Conservation (phyloP, 208 protist genomes). For the Phytomonas francai region DNA sequence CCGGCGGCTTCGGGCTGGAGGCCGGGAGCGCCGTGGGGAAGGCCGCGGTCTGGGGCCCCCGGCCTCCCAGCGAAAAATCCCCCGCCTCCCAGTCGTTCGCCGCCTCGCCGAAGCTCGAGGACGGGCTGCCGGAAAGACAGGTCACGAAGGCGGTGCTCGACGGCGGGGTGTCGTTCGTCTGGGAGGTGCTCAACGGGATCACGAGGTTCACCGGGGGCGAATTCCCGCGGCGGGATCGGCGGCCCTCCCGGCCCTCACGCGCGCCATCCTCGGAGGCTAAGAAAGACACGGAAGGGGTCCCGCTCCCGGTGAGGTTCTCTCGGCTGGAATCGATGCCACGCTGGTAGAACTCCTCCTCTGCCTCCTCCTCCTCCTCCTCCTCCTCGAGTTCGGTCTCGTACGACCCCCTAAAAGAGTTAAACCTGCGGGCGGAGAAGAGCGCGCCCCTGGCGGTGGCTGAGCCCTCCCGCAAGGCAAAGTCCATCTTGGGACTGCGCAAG, state of each 20-base stretch:
- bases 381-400: neutral
- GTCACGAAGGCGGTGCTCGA: neutral
- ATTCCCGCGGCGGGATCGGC: neutral
- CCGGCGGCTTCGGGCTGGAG: neutral
- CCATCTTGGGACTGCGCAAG: neutral
- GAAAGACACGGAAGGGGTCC: neutral
- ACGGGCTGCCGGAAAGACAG: neutral
- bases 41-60: neutral
- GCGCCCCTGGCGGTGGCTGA: neutral
- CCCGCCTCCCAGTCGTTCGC: neutral
- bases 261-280: neutral
- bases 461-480: neutral
- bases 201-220: neutral
- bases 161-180: neutral
- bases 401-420: neutral
- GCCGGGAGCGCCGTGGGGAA: neutral
- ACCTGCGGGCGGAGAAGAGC: neutral
- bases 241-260: neutral
- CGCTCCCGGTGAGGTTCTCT: neutral
- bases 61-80: neutral
- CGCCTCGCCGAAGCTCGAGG: neutral
- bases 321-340: neutral
- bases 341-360: neutral
- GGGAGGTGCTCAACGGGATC: neutral
- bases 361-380: too few relatives aligned